Base-by-base conservation (phyloP, 2,329 filamentous ascomycete genomes). In the Neoascochyta sp. region DNA sequence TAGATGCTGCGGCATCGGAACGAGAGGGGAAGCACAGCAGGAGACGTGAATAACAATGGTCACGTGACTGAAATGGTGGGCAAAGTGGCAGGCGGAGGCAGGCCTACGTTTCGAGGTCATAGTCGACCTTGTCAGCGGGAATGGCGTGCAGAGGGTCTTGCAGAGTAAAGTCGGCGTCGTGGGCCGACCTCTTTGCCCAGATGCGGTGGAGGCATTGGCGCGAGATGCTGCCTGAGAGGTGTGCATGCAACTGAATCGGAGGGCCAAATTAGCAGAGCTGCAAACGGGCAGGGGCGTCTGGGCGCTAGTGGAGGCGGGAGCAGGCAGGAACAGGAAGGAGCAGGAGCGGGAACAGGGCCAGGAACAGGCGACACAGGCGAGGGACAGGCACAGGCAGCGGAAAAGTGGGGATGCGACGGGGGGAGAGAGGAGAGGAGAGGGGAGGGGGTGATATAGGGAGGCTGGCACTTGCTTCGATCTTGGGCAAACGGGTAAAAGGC, bases 221-320 rank as follows among this genome's bases (percentile, higher is more conserved):
- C 53, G 76, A 82, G 57, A 92, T 86, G 59, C 82, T 87, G 30
- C 86, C 85, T 22, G 79, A 85, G 24, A 92, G 71, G 62, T 92
- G 85, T 40, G 86, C 85, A 51, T 92, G 86, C 30, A 90, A 74
- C 81, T 88, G 47, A 46, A 40, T 49, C 23, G 44, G 22, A 32
- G 20, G 30, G 35, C 22, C 30, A 34, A 28, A 35, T 51, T 50
- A 52, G 55, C 48, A 41, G 35, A 33, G 46, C 48, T 47, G 44
- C 43, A 41, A 45, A 48, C 43, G 41, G 45, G 55, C 31, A 43
- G 47, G 47, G 29, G 30, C 21, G 29, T 35, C 31, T 36, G 39
- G 32, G 38, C 31, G 12, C 24, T 25, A 26, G 32, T 34, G 37
- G 45, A 43, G 38, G 48, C 24, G 39, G 45, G 47, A 22, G 28